Conservation (phyloP, 2,329 filamentous ascomycete species). For the Aspergillus clavatus region DNA sequence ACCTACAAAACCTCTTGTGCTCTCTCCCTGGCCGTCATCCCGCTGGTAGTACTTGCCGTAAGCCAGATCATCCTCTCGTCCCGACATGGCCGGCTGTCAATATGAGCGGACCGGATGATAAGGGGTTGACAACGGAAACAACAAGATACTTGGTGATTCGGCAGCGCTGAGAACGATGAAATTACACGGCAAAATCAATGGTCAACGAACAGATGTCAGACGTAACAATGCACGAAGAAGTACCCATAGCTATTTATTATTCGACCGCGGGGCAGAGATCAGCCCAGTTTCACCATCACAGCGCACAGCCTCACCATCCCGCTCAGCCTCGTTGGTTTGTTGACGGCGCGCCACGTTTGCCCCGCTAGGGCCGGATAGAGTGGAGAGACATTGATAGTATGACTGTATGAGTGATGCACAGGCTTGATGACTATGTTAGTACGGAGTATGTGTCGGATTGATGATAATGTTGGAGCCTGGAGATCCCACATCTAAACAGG, state of each 20-base stretch:
- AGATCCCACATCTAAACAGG: no score
- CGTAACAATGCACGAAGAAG: neutral
- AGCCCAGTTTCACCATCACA: neutral
- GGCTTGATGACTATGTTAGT: no score
- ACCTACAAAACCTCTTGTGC: slow-evolving; percentile 47
- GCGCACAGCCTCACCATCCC: neutral
- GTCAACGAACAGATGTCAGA: neutral
- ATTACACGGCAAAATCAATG: no score
- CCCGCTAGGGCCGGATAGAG: no score
- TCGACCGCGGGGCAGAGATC: neutral
- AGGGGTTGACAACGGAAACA: neutral
- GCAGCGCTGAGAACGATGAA: no score
- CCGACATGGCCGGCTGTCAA: slow-evolving; percentile 28
- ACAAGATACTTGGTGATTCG: neutral
- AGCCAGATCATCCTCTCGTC: slow-evolving; percentile 49
- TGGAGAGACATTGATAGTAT: neutral
- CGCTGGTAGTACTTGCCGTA: slow-evolving; percentile 48
- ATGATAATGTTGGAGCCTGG: neutral
- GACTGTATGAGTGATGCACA: neutral
- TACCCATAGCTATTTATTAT: neutral
- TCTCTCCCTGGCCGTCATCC: slow-evolving; percentile 21
- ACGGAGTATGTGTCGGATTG: no score
- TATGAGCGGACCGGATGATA: neutral
- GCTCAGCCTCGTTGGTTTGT: neutral
- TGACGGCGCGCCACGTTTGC: neutral